Evolutionary conservation across 768 basidiomycete genomes (phyloP).

Genomic region (Termitomyces sp.): DNA sequence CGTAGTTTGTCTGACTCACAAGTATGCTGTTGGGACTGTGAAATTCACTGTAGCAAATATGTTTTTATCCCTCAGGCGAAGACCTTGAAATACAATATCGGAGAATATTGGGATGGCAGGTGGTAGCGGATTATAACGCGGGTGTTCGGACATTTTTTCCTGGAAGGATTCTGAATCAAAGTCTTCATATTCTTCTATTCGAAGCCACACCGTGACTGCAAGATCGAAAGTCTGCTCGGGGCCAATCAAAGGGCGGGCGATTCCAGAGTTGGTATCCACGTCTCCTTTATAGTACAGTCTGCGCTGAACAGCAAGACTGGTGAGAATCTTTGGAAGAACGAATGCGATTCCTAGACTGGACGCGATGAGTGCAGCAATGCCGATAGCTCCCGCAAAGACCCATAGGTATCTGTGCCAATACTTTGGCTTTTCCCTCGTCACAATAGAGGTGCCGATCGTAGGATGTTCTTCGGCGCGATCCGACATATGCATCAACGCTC

Average conservation of each 20-base stretch:
- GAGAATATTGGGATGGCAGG: conserved; percentile 17
- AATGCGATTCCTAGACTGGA: conserved; percentile 3
- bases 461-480: too few relatives aligned
- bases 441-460: background rate
- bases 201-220: conserved; percentile 18
- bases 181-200: background rate
- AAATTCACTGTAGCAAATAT: conserved; percentile 21
- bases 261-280: background rate
- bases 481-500: background rate
- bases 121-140: background rate
- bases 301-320: conserved; percentile 4
- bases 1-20: conserved; percentile 19
- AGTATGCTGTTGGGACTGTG: conserved; percentile 25
- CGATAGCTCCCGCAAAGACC: background rate
- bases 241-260: conserved; percentile 14
- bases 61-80: conserved; percentile 23
- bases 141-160: background rate
- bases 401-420: conserved; percentile 12
- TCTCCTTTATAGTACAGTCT: conserved; percentile 12
- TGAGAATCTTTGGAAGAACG: background rate
- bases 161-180: background rate
- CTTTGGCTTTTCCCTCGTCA: conserved; percentile 1
- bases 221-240: conserved; percentile 17
- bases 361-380: conserved; percentile 3
- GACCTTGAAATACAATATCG: conserved; percentile 24